phyloP scores from a whole-genome alignment of 257 asterid genomes.

The Solanum arcanum region DNA sequence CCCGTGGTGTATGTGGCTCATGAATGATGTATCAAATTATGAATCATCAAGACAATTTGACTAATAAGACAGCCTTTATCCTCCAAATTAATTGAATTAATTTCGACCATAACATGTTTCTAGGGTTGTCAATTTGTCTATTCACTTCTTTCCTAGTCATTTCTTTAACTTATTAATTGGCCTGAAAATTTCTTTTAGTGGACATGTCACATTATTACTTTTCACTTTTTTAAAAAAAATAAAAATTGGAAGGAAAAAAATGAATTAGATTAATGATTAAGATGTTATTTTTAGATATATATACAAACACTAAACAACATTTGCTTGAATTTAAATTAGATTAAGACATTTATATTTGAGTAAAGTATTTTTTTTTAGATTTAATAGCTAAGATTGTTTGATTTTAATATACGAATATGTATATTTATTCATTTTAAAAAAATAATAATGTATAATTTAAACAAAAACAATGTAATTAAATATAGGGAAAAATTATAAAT shows the following conservation, averaged over 20 bases:
- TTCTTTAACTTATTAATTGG: neutral
- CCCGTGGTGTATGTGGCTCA: neutral
- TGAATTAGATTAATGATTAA: no score
- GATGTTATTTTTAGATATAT: neutral
- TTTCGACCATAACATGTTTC: neutral
- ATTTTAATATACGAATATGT: no score
- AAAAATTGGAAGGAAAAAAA: neutral
- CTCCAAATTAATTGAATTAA: neutral
- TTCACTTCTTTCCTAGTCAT: neutral
- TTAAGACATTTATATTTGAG: neutral
- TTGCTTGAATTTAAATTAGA: no score
- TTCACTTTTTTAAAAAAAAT: no score
- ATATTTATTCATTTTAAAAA: no score
- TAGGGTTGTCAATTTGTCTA: neutral
- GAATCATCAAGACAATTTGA: neutral
- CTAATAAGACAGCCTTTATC: neutral
- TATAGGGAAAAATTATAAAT: no score
- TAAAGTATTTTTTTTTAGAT: no score
- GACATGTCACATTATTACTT: neutral
- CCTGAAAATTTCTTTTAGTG: neutral
- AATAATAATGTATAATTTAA: no score
- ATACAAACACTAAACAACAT: neutral
- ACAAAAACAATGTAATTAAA: no score
- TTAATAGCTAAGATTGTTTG: neutral
- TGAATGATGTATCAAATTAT: neutral